These are phyloP conservation scores for Haplosporangium sp. DNA, from an alignment of 371 early-diverging fungal species.

Conservation along the genomic window DNA sequence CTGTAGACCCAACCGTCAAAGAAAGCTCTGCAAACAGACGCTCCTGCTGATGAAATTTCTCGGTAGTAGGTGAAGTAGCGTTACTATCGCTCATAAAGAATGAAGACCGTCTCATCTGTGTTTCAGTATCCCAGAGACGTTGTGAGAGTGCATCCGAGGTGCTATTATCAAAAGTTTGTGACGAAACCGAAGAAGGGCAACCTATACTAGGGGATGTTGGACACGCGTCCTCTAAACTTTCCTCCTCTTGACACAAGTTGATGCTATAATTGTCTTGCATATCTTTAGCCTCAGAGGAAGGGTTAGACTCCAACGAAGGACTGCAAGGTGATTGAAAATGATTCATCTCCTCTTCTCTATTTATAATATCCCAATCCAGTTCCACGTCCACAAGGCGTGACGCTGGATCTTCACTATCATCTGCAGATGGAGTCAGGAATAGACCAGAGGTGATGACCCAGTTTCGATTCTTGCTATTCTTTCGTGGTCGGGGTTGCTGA, in stretches of 20 bases:
- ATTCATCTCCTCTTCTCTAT: neutral
- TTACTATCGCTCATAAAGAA: slow-evolving; percentile 30
- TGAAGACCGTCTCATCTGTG: slow-evolving; percentile 44
- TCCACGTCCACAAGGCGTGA: neutral
- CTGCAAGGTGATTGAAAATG: neutral
- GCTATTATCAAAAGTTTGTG: slow-evolving; percentile 8
- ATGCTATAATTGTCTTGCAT: too few species aligned
- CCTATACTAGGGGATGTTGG: neutral
- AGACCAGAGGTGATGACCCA: slow-evolving; percentile 45
- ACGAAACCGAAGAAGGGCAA: neutral
- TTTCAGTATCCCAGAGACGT: slow-evolving; percentile 35
- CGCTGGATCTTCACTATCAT: neutral
- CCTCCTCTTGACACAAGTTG: neutral
- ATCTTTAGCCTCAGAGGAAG: neutral
- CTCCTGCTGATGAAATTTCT: slow-evolving; percentile 10
- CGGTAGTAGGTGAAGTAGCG: neutral
- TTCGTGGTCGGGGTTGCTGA: slow-evolving; percentile 5
- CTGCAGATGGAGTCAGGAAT: slow-evolving; percentile 9
- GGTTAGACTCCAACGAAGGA: neutral
- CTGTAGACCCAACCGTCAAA: slow-evolving; percentile 11
- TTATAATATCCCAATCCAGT: slow-evolving; percentile 3
- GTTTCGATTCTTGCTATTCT: slow-evolving; percentile 24
- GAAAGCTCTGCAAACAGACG: slow-evolving; percentile 11
- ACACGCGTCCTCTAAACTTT: neutral
- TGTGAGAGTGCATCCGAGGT: slow-evolving; percentile 27